Base-by-base conservation (phyloP, 2,329 filamentous ascomycete genomes). In the Cladosporium sp. region DNA sequence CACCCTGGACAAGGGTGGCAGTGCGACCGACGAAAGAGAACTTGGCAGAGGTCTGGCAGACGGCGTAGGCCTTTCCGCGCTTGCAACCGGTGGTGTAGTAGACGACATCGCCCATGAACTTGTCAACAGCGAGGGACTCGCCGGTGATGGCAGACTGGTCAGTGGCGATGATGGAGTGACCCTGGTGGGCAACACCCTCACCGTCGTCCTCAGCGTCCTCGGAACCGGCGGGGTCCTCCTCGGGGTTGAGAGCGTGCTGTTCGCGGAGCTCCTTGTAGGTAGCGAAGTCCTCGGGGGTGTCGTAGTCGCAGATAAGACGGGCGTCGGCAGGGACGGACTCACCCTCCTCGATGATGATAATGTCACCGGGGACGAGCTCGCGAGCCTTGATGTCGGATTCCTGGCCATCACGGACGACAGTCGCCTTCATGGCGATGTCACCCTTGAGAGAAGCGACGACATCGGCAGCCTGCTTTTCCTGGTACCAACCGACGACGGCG, bases 11-110 rank as follows among this genome's bases (percentile, higher is more conserved):
- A 61, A 92, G 84, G 72, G 86, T 86, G 68, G 90, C 90, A 72
- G 90, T 92, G 78, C 87, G 88, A 81, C 90, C 90, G 78, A 92
- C 90, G 82, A 92, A 92, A 67, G 90, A 92, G 80, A 86, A 85
- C 76, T 85, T 87, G 65, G 90, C 90, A 69, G 88, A 87, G 71
- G 88, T 86, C 67, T 86, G 85, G 74, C 88, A 85, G 69, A 92
- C 84, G 74, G 84, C 88, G 78, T 89, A 92, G 68, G 88, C 87
- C 82, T 91, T 91, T 75, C 90, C 90, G 77, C 90, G 89, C 86
- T 92, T 92, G 84, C 90, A 92, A 74, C 90, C 90, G 70, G 90
- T 92, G 68, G 90, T 92, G 83, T 92, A 92, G 85, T 91, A 92
- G 76, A 89, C 84, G 68, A 85, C 82, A 75, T 92, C 90, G 68